Conservation (phyloP, 176 grass and related monocot genomes). For the Melocanna baccifera region DNA sequence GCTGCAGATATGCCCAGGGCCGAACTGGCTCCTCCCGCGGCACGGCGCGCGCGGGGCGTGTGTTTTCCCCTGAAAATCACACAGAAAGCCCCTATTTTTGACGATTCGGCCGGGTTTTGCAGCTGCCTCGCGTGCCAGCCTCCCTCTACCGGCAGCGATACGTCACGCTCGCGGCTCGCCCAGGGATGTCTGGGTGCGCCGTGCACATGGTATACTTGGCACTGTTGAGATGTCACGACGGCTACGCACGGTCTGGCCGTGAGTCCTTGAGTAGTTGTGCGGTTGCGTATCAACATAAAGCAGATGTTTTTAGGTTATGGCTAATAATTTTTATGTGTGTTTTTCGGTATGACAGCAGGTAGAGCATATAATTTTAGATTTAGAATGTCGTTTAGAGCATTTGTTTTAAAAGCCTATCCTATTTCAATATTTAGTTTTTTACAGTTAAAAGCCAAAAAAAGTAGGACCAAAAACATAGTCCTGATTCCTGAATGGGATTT, state of each 20-base stretch:
- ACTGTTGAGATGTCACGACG: not conserved
- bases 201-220: not conserved
- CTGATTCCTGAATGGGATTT: not conserved
- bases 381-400: no score
- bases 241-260: not conserved
- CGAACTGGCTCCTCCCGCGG: not conserved
- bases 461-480: no score
- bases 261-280: not conserved
- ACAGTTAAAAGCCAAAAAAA: no score
- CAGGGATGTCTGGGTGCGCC: not conserved
- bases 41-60: not conserved
- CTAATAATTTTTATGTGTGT: no score
- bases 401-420: no score
- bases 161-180: not conserved
- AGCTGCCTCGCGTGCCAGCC: not conserved
- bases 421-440: no score
- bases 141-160: not conserved
- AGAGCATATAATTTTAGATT: no score
- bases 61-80: not conserved
- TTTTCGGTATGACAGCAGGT: rapidly evolving
- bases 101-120: not conserved
- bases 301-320: no score
- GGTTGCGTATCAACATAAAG: not conserved
- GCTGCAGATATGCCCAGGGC: not conserved
- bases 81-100: not conserved